These are phyloP conservation scores for Helichrysum umbraculigerum DNA, from an alignment of 129 eudicot species.

Conservation along the genomic window DNA sequence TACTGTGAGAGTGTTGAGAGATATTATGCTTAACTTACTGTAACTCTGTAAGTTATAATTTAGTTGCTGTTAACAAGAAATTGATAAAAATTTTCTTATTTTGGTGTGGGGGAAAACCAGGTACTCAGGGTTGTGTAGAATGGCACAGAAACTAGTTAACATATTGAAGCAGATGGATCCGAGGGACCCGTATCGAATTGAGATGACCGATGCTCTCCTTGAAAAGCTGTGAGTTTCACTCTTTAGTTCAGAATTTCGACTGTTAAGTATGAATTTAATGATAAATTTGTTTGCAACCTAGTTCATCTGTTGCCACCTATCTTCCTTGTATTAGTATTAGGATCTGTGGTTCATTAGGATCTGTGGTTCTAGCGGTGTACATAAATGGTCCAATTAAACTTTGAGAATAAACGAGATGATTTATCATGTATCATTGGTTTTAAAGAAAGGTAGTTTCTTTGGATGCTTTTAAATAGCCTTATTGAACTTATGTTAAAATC, in stretches of 20 bases:
- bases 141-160: slow-evolving; percentile 80
- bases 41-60: neutral
- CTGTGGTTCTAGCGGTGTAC: too few species aligned
- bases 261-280: neutral
- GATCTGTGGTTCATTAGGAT: neutral
- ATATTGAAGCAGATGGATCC: slow-evolving; percentile 92
- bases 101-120: slow-evolving; percentile 30
- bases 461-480: neutral
- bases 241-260: neutral
- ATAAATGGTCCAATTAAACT: neutral
- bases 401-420: neutral
- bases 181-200: slow-evolving; percentile 75
- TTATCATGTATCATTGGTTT: neutral
- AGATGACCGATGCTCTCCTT: slow-evolving; percentile 79
- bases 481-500: neutral
- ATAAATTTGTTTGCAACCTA: neutral
- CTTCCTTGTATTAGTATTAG: neutral
- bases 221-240: slow-evolving; percentile 75
- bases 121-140: slow-evolving; percentile 79
- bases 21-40: too few species aligned
- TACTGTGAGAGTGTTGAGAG: too few species aligned
- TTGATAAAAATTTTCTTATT: neutral
- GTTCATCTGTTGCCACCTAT: neutral
- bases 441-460: neutral
- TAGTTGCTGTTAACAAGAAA: neutral